These are phyloP conservation scores for Hypoxylon sp. DNA, from an alignment of 2,329 filamentous ascomycete genomes.

Conservation along the genomic window DNA sequence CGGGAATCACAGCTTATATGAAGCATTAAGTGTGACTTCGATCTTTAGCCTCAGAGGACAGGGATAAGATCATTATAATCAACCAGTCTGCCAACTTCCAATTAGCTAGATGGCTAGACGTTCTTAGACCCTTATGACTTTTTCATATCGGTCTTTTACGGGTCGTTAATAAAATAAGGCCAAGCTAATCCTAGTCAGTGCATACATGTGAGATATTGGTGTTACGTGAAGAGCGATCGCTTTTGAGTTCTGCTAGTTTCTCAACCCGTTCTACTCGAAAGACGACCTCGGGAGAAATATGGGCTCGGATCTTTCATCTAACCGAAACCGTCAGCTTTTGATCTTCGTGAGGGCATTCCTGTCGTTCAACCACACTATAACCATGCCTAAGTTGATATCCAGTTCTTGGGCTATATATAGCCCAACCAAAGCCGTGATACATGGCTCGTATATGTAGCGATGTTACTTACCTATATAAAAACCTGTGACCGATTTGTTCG, in stretches of 20 bases:
- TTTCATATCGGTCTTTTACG: background rate
- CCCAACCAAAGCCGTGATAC: background rate
- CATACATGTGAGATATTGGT: background rate
- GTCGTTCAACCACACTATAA: background rate
- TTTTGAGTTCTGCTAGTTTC: background rate
- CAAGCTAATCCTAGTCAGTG: background rate
- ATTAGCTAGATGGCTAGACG: background rate
- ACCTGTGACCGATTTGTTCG: background rate
- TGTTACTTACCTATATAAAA: background rate
- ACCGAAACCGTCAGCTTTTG: background rate
- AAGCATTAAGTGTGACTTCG: conserved; percentile 1
- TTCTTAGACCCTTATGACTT: background rate
- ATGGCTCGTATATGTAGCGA: background rate
- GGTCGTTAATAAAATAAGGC: background rate
- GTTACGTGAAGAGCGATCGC: background rate
- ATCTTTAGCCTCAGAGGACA: background rate
- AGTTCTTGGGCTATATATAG: background rate
- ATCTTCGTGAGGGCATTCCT: background rate
- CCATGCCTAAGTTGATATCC: background rate
- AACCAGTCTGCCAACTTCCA: background rate
- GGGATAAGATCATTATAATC: background rate
- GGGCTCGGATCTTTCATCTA: background rate
- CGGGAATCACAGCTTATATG: background rate
- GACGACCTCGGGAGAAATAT: conserved; percentile 3
- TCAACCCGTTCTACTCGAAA: background rate